Conservation (phyloP, 306 rosid genomes). For the Luffa aegyptiaca region DNA sequence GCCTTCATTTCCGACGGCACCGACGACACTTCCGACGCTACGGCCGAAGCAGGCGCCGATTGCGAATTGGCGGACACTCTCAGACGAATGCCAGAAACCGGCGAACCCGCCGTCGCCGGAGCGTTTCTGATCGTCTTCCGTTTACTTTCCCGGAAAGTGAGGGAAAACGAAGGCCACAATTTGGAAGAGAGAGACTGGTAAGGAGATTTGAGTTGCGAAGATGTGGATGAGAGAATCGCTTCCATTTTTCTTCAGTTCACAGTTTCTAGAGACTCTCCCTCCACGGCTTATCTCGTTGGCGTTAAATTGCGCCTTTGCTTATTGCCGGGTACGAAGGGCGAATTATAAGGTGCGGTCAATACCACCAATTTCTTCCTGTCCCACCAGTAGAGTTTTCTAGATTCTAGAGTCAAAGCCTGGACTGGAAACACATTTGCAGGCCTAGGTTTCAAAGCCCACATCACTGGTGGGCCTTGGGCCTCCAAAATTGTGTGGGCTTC, state of each 20-base stretch:
- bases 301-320: neutral
- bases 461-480: neutral
- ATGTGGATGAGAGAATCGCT: conserved; percentile 33
- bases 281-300: conserved; percentile 32
- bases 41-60: conserved; percentile 46
- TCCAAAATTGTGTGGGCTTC: neutral
- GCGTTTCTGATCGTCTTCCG: conserved; percentile 10
- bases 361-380: neutral
- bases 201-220: conserved; percentile 30
- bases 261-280: neutral
- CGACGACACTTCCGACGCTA: conserved; percentile 30
- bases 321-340: neutral
- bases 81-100: conserved; percentile 7
- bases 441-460: neutral
- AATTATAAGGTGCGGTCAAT: neutral
- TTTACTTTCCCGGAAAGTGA: conserved; percentile 17
- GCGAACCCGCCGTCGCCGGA: neutral
- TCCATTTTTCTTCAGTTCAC: conserved; percentile 22
- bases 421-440: neutral
- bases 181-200: conserved; percentile 13
- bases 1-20: conserved; percentile 77
- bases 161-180: conserved; percentile 10
- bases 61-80: conserved; percentile 46
- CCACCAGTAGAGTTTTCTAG: neutral
- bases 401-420: neutral